Evolutionary conservation across 306 rosid genomes (phyloP).

Genomic region (Prosopis cineraria): DNA sequence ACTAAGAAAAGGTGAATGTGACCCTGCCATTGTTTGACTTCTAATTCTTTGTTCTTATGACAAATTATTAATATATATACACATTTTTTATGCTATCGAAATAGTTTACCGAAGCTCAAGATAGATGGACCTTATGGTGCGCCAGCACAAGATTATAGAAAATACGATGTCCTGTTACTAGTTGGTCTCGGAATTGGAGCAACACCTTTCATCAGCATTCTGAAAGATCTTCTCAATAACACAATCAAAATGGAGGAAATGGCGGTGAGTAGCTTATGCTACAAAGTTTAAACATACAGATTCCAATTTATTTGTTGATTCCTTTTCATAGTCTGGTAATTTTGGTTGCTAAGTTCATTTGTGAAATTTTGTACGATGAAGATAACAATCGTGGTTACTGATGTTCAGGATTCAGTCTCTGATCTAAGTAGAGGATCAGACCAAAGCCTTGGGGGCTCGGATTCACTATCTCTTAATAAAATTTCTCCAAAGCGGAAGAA

Average conservation of each 20-base stretch:
- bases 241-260: conserved; percentile 92
- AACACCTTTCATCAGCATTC: conserved; percentile 96
- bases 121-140: conserved; percentile 99
- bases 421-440: conserved; percentile 69
- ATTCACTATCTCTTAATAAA: conserved; percentile 50
- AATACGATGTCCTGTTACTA: conserved; percentile 89
- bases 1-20: conserved; percentile 75
- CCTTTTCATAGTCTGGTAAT: neutral
- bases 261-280: conserved; percentile 70
- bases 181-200: conserved; percentile 99
- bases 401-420: conserved; percentile 66
- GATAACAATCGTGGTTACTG: conserved; percentile 23
- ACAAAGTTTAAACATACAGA: neutral
- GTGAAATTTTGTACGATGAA: conserved; percentile 10
- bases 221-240: conserved; percentile 91
- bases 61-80: neutral
- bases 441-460: conserved; percentile 57
- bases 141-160: conserved; percentile 89
- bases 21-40: conserved; percentile 18
- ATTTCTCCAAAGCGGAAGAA: conserved; percentile 67
- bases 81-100: neutral
- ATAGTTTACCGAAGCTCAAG: conserved; percentile 89
- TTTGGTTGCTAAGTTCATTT: neutral
- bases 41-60: conserved; percentile 15
- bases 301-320: neutral